Base-by-base conservation (phyloP, 2,329 filamentous ascomycete genomes). In the Apiospora arundinis region DNA sequence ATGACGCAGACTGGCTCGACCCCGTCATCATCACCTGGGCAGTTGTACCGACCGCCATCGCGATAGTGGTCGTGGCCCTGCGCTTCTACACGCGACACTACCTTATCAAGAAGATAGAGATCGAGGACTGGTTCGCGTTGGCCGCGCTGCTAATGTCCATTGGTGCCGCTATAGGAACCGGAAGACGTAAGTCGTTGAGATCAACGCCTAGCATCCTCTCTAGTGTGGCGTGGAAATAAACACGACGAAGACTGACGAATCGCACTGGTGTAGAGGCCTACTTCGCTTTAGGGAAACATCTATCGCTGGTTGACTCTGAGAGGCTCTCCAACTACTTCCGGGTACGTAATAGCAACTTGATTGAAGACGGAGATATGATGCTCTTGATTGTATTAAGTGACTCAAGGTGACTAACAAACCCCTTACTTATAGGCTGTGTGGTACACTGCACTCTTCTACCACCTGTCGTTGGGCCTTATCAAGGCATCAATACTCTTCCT, bases 51-150 rank as follows among this genome's bases (percentile, higher is more conserved):
- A 16, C 16, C 11, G 9, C 44, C 48, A 3, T 70, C 4, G 49
- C 68, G 4, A 65, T 48, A 3, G 7, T 23, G 2, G 25, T 65
- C 25, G 68, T 70, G 37, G 45, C 40, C 14, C 25, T 70, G 52
- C 68, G 68, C 48, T 70, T 70, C 37, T 70, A 63, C 25, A 63
- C 49, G 25, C 68, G 68, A n/a, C 46, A 44, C 32, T 63, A 21
- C 49, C 23, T 63, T 28, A 18, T 60, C 49, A 23, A 18, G 16
- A 65, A 60, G 42, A 32, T 70, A 23, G 18, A 40, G 18, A 28
- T 56, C 37, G 68, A 70, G 14, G 68, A 70, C 40, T 70, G 68
- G 68, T 45, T 60, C 18, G 44, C 48, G 7, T 40, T 70, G 40
- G 37, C 16, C 6, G 48, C 68, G 12, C 18, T 60, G 68, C n/a